Conservation (phyloP, 2,329 filamentous ascomycete genomes). For the Sarocladiaceae sp. region DNA sequence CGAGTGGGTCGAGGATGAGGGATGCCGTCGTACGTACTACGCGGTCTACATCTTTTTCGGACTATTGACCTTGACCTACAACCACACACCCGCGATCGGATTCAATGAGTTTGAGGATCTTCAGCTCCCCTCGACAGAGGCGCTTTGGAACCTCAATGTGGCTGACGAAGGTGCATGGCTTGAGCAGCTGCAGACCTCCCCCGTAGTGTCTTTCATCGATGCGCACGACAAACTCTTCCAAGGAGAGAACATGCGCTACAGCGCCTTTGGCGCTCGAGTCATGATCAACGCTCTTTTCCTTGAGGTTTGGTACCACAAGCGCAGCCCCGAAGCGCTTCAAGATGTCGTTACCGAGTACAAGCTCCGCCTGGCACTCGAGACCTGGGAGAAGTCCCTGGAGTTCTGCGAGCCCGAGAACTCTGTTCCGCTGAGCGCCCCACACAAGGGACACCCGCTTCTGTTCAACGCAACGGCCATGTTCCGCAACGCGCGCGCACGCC, state of each 20-base stretch:
- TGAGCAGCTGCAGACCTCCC: constrained; percentile 65
- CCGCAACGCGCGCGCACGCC: constrained; percentile 82
- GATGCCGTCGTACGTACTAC: constrained; percentile 93
- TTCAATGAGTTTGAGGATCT: constrained; percentile 97
- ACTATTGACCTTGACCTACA: constrained; percentile 88
- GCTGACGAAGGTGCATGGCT: constrained; percentile 77
- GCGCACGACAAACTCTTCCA: constrained; percentile 95
- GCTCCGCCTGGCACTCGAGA: constrained; percentile 87
- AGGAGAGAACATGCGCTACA: constrained; percentile 84
- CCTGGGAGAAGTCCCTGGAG: constrained; percentile 96
- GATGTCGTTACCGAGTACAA: constrained; percentile 98
- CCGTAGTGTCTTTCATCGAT: constrained; percentile 80
- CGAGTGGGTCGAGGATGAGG: constrained; percentile 96
- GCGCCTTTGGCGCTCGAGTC: constrained; percentile 91
- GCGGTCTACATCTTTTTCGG: constrained; percentile 99
- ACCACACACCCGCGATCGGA: constrained; percentile 94
- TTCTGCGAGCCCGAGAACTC: constrained; percentile 88
- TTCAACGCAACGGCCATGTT: constrained; percentile 99
- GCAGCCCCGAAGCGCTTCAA: constrained; percentile 93
- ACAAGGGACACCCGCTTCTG: constrained; percentile 91
- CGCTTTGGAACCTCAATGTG: constrained; percentile 82
- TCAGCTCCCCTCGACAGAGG: constrained; percentile 87
- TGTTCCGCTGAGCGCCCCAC: constrained; percentile 85
- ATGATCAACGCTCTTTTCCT: constrained; percentile 99
- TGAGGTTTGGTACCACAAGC: constrained; percentile 98